phyloP scores from a whole-genome alignment of 306 rosid species.

The Vigna reflexopilosa region DNA sequence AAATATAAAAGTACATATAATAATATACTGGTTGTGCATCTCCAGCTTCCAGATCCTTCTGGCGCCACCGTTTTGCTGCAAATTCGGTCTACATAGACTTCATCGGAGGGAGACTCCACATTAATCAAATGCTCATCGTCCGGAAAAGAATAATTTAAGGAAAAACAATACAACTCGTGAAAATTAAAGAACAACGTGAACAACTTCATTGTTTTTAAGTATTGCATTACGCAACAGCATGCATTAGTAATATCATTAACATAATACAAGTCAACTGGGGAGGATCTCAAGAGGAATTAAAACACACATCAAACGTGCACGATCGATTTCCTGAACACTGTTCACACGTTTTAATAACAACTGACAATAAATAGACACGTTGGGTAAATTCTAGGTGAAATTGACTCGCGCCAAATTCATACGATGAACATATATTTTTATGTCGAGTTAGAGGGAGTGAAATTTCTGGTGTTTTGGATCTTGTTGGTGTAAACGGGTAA shows the following conservation, averaged over 20 bases:
- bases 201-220: neutral
- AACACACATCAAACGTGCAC: conserved; percentile 1
- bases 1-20: neutral
- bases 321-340: neutral
- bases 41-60: neutral
- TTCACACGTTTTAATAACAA: neutral
- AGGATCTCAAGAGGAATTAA: neutral
- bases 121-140: neutral
- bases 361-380: too few species aligned
- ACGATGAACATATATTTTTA: neutral
- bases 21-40: neutral
- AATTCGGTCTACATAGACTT: neutral
- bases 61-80: neutral
- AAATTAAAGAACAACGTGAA: neutral
- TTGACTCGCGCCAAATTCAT: neutral
- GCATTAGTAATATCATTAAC: neutral
- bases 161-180: neutral
- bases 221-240: neutral
- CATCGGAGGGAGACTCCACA: neutral
- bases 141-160: neutral
- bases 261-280: neutral
- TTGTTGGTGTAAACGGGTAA: neutral
- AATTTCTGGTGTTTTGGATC: neutral
- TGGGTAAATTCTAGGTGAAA: neutral
- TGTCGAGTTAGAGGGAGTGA: too few species aligned